A percentile compares a stretch with the other conserved stretches of the same genome.
Conservation (phyloP, 2,329 filamentous ascomycete species). For the Annulohypoxylon truncatum region DNA sequence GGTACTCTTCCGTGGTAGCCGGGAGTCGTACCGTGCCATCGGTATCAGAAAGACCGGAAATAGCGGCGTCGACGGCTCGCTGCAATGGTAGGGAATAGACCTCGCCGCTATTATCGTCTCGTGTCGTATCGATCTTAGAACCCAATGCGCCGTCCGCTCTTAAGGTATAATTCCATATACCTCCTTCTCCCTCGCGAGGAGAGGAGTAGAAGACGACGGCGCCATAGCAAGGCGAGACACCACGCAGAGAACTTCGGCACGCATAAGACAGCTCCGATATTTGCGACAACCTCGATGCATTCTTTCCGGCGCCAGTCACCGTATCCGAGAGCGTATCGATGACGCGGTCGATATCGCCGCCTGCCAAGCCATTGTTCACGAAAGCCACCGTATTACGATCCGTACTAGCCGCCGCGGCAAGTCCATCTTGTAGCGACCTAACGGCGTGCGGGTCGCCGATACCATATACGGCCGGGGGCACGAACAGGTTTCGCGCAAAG, state of each 20-base stretch:
- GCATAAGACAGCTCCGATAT: slow-evolving; percentile 69
- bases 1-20: slow-evolving; percentile 70
- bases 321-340: slow-evolving; percentile 71
- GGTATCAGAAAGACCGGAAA: slow-evolving; percentile 64
- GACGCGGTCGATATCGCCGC: slow-evolving; percentile 77
- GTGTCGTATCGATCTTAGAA: slow-evolving; percentile 70
- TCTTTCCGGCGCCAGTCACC: slow-evolving; percentile 67
- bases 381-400: slow-evolving; percentile 79
- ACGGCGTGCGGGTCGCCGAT: slow-evolving; percentile 73
- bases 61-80: slow-evolving; percentile 79
- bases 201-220: slow-evolving; percentile 82
- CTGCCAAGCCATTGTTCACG: slow-evolving; percentile 77
- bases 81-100: slow-evolving; percentile 84
- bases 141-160: slow-evolving; percentile 79
- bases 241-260: slow-evolving; percentile 73
- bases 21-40: slow-evolving; percentile 54
- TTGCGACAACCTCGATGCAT: slow-evolving; percentile 63
- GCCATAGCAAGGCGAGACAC: slow-evolving; percentile 77
- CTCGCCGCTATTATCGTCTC: slow-evolving; percentile 77
- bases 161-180: slow-evolving; percentile 88
- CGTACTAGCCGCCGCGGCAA: slow-evolving; percentile 64
- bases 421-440: slow-evolving; percentile 71
- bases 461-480: slow-evolving; percentile 80
- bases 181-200: slow-evolving; percentile 73
- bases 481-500: slow-evolving; percentile 85